Conservation (phyloP, 768 basidiomycete species). For the Suillus subluteus region DNA sequence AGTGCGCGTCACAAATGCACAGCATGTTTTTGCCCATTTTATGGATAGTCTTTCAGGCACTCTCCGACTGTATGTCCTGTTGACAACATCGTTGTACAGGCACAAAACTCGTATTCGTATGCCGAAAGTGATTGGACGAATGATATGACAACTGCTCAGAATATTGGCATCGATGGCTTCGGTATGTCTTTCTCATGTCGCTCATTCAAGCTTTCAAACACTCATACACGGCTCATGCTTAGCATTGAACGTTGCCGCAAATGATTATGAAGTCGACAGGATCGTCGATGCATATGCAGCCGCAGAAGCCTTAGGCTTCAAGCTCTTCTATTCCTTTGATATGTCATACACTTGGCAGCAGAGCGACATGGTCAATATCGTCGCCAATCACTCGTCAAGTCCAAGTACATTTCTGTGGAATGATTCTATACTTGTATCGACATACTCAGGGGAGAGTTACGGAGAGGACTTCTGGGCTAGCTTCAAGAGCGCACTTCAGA, state of each 20-base stretch:
- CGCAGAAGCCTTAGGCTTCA: conserved; percentile 36
- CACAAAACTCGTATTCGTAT: conserved; percentile 29
- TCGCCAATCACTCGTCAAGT: conserved; percentile 29
- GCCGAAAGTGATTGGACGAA: conserved; percentile 18
- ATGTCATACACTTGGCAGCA: conserved; percentile 33
- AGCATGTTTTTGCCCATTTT: conserved; percentile 17
- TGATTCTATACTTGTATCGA: conserved; percentile 35
- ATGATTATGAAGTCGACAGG: conserved; percentile 29
- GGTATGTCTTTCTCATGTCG: conserved; percentile 16
- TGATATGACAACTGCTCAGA: conserved; percentile 27
- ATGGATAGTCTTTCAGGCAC: conserved; percentile 5
- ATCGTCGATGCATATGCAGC: conserved; percentile 40
- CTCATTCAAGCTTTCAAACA: not conserved
- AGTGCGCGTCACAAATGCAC: conserved; percentile 1
- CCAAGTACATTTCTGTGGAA: conserved; percentile 33
- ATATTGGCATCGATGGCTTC: conserved; percentile 20
- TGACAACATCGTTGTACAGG: conserved; percentile 11
- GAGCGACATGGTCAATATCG: conserved; percentile 23
- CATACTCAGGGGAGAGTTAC: conserved; percentile 40
- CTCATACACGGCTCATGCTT: not conserved
- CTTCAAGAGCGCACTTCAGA: conserved; percentile 16
- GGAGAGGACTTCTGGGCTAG: conserved; percentile 30
- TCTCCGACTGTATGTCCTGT: not conserved
- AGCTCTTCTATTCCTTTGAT: conserved; percentile 40
- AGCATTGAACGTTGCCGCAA: conserved; percentile 30